Evolutionary conservation across 371 early-diverging fungal genomes (phyloP), one percentile per base, ranked within the genome.

Genomic region (Blakeslea trispora): DNA sequence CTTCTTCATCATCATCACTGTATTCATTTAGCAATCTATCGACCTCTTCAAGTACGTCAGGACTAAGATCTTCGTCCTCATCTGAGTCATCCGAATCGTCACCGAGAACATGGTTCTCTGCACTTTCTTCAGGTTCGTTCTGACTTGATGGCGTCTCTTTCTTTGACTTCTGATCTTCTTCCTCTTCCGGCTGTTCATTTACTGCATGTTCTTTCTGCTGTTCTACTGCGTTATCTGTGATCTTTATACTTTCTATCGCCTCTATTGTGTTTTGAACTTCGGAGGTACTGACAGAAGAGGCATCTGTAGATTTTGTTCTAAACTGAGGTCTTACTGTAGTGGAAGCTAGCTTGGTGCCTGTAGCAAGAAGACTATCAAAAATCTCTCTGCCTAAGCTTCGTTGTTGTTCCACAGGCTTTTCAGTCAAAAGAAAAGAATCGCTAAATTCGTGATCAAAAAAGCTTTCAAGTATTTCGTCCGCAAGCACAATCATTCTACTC

Each of bases 401-500:
- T 51, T 84, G 85, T 45, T 81, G 75, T 55, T 89, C 88, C 21
- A 77, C 56, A 1, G 66, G 57, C 9, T 87, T 85, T 55, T 89
- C 87, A 23, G 78, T 70, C 42, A 89, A 65, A 58, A 80, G 68
- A 75, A 89, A 86, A 13, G 89, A 83, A 15, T 63, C 57, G 1
- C 83, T 75, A 52, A 91, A 89, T 41, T 77, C 86, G 21, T 78
- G 69, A 15, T 87, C 84, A 52, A 91, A 89, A 52, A 89, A 89
- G 17, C 63, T 67, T 64, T 89, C 90, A 32, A 91, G 61, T 7
- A 77, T 67, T 50, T 87, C 91, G 53, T 91, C 89, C 4, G 88
- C 88, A 57, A 91, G 59, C 2, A 89, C 77, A 14, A 88, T 83
- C 84, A 89, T 86, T 57, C 91, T 79, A 63, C 5, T 17, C 11